Evolutionary conservation across 108 stramenopile genomes (phyloP), one percentile per base, ranked within the genome.

Genomic region (Conticribra weissflogii): DNA sequence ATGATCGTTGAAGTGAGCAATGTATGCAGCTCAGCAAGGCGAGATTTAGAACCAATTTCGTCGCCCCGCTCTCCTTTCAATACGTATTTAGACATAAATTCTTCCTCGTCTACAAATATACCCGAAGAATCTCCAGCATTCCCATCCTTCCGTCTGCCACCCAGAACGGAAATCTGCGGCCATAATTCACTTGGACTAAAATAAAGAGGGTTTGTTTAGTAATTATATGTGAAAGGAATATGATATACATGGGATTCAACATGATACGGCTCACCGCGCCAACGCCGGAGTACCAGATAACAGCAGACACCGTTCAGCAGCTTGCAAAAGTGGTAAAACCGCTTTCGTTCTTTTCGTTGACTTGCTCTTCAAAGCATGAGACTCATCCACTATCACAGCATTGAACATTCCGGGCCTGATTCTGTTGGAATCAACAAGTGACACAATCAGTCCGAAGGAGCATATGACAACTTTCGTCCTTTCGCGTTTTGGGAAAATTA

Each of bases 211-310:
- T n/a, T n/a, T n/a, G n/a, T n/a, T n/a, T n/a, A n/a, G n/a, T n/a
- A n/a, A n/a, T n/a, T n/a, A n/a, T n/a, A n/a, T n/a, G n/a, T n/a
- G n/a, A n/a, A n/a, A n/a, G n/a, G n/a, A n/a, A n/a, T n/a, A n/a
- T n/a, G n/a, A n/a, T n/a, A n/a, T n/a, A n/a, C n/a, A n/a, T n/a
- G n/a, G n/a, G n/a, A n/a, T n/a, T n/a, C n/a, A n/a, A n/a, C n/a
- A n/a, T n/a, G n/a, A n/a, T n/a, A n/a, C n/a, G 36, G 12, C 36
- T 41, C 36, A 41, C 36, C 88, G 74, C 2, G 97, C 87, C n/a
- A 99, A 67, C 7, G 97, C 97, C 0, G 99, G 99, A 8, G 99
- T 99, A 18, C 99, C 99, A 5, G 93, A 92, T 14, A 99, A 83
- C 60, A 99, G 63, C 2, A 98, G 45, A 59, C 93, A 88, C 22